Evolutionary conservation across 495 filamentous ascomycete species (phyloP), one percentile per base, ranked within the genome.

Genomic region (Parmelia sp.): DNA sequence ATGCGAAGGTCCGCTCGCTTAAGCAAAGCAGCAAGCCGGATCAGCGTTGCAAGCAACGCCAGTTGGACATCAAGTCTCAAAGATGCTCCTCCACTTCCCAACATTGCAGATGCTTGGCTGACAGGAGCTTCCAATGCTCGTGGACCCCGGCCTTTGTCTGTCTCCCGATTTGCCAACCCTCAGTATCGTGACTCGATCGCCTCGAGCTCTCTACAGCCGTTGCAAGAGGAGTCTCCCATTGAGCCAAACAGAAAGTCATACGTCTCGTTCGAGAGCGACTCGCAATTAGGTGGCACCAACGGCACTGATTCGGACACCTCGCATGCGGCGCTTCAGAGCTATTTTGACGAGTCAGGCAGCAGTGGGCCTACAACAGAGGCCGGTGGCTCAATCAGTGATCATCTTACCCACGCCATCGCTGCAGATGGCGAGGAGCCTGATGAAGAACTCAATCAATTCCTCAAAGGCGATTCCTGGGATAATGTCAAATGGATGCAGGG

Each of bases 401-500:
- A 81, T 36, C 75, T 88, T 58, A 86, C 80, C 55, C 73, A 83
- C 53, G 79, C 84, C 19, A 80, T 88, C 35, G 82, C 80, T 7
- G 84, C 87, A 63, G 93, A 97, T 71, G 92, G 90, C 29, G 92
- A 96, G 73, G 92, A 96, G 67, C 85, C 87, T 23, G 90, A 91
- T 69, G 85, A 86, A 68, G 87, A 86, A 61, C 79, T 92, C 8
- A 86, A 90, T 66, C 85, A 87, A 42, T 96, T 96, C 79, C 80
- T 97, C 45, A 87, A 91, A 45, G 91, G 90, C 40, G 92, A 97
- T 71, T 91, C 90, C 35, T 97, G 94, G 84, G 90, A 95, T 63
- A 90, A 94, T 49, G 87, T 91, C 76, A 91, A 93, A 72, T 99
- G 96, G 92, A 99, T 99, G 91, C 96, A 97, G 76, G 94, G 94